phyloP scores from a whole-genome alignment of 23 red algal genomes.

The Gracilaria caudata region DNA sequence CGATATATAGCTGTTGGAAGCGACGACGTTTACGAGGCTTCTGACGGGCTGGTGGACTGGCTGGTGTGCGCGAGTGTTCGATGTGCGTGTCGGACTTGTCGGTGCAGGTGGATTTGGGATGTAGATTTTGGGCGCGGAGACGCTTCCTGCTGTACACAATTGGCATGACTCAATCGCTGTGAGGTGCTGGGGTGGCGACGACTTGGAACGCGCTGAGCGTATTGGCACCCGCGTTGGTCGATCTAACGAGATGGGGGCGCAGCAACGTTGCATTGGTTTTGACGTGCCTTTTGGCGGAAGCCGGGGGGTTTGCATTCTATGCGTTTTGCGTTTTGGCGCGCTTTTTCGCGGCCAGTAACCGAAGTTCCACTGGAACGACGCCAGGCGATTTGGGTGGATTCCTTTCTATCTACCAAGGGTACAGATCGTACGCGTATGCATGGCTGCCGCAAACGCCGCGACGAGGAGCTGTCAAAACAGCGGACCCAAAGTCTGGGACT shows the following conservation, averaged over 20 bases:
- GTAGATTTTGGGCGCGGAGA: conserved; percentile 15
- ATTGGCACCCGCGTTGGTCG: background rate
- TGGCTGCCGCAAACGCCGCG: too few species aligned
- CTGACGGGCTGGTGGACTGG: background rate
- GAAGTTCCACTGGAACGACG: too few species aligned
- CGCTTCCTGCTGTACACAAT: conserved; percentile 61
- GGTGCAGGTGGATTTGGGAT: background rate
- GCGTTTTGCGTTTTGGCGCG: conserved; percentile 7
- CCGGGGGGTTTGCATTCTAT: background rate
- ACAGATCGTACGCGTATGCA: too few species aligned
- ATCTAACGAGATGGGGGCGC: background rate
- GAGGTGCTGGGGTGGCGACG: background rate
- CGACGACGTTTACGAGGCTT: conserved; percentile 46
- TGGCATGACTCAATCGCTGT: conserved; percentile 14
- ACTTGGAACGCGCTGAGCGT: background rate
- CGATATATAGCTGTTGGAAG: conserved; percentile 48
- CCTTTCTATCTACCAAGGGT: too few species aligned
- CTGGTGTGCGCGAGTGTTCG: background rate
- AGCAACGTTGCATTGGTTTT: background rate
- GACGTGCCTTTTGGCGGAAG: conserved; percentile 7
- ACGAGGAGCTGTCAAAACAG: too few species aligned
- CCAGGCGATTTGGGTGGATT: too few species aligned
- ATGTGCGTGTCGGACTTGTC: background rate
- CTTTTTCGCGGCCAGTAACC: too few species aligned
- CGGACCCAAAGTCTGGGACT: too few species aligned